Percentiles rank a stretch among this genome's conserved stretches.
Evolutionary conservation across 2,329 filamentous ascomycete species (phyloP).

Genomic region (Fusarium papillatum): DNA sequence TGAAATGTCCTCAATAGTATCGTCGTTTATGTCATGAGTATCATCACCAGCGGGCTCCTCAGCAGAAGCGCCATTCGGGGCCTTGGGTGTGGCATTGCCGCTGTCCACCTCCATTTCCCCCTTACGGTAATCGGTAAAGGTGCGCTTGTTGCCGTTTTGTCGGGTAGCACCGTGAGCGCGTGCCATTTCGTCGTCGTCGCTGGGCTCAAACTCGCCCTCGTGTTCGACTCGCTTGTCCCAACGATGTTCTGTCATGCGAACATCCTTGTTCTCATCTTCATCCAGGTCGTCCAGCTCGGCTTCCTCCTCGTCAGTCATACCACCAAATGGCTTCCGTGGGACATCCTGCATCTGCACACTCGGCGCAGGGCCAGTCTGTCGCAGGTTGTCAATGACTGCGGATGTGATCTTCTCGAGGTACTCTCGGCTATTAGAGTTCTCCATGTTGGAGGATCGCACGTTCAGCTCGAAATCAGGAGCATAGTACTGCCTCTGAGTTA

Average conservation of each 20-base stretch:
- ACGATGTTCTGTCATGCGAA: constrained; percentile 83
- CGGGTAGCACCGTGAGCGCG: constrained; percentile 78
- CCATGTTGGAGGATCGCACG: constrained; percentile 88
- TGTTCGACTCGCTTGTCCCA: constrained; percentile 85
- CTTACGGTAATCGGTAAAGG: constrained; percentile 66
- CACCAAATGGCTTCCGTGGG: constrained; percentile 71
- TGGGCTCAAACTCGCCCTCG: constrained; percentile 87
- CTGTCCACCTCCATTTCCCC: constrained; percentile 54
- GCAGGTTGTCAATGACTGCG: constrained; percentile 86
- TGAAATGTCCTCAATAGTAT: constrained; percentile 60
- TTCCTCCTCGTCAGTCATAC: constrained; percentile 77
- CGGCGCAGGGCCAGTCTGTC: constrained; percentile 87
- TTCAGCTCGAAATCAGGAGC: constrained; percentile 92
- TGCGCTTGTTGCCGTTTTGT: constrained; percentile 61
- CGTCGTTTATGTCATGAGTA: constrained; percentile 53
- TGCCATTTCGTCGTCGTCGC: constrained; percentile 89
- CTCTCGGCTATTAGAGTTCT: constrained; percentile 88
- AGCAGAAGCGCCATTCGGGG: constrained; percentile 45
- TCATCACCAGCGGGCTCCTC: constrained; percentile 48
- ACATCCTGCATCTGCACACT: constrained; percentile 93
- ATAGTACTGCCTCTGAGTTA: constrained; percentile 77
- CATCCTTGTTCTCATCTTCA: constrained; percentile 88
- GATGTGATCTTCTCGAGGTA: constrained; percentile 88
- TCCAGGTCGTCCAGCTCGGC: constrained; percentile 78
- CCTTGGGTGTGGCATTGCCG: constrained; percentile 54